Evolutionary conservation across 1,139 yeast genomes (phyloP).

Genomic region (Pichia sp.): DNA sequence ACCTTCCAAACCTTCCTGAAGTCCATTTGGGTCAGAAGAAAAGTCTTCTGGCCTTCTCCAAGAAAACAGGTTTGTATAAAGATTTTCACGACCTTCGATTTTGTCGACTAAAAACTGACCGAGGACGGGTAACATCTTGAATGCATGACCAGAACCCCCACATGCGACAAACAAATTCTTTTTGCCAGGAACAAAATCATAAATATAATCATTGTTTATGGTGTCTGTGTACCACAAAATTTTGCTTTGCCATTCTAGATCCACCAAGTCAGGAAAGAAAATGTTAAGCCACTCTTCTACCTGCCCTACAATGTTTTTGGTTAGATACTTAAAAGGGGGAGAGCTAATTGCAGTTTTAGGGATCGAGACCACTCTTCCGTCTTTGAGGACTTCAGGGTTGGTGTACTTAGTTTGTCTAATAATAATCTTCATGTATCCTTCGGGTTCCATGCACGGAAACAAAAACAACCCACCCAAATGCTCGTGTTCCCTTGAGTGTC

Average conservation of each 20-base stretch:
- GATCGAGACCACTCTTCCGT: slow-evolving; percentile 18
- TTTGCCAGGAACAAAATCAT: slow-evolving; percentile 37
- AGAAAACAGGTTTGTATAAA: slow-evolving; percentile 15
- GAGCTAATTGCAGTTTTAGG: slow-evolving; percentile 24
- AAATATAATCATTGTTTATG: slow-evolving; percentile 29
- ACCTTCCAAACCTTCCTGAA: neutral
- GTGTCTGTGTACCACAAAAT: slow-evolving; percentile 32
- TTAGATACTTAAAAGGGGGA: slow-evolving; percentile 22
- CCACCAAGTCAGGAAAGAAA: slow-evolving; percentile 17
- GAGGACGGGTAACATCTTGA: slow-evolving; percentile 34
- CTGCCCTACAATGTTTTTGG: slow-evolving; percentile 14
- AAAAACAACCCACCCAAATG: slow-evolving; percentile 26
- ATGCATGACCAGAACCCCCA: slow-evolving; percentile 44
- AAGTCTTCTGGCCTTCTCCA: slow-evolving; percentile 32
- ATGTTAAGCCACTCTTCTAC: slow-evolving; percentile 14
- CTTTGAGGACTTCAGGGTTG: slow-evolving; percentile 17
- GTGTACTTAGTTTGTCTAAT: slow-evolving; percentile 18
- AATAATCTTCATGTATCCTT: slow-evolving; percentile 19
- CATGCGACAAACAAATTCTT: slow-evolving; percentile 37
- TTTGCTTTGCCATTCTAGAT: slow-evolving; percentile 18
- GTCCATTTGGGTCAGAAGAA: neutral
- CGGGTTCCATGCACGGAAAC: slow-evolving; percentile 20
- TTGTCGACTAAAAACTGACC: slow-evolving; percentile 34
- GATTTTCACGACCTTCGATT: slow-evolving; percentile 26
- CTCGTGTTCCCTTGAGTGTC: slow-evolving; percentile 21